Conservation (phyloP, 129 eudicot species). For the Tagetes patula region DNA sequence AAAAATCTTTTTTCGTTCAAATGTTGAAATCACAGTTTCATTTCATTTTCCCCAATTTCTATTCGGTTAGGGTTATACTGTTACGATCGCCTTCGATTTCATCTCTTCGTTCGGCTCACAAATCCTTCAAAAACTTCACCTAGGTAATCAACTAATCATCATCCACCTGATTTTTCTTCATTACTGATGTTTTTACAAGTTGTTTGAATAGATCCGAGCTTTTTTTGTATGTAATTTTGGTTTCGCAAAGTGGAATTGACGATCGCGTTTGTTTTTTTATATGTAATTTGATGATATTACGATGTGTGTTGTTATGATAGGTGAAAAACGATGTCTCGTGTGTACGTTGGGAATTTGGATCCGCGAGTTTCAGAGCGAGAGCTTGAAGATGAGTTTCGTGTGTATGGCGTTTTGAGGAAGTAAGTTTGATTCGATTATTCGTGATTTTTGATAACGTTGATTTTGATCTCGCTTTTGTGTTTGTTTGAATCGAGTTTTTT, state of each 20-base stretch:
- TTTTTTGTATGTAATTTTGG: constrained; percentile 8
- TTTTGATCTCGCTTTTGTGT: not conserved
- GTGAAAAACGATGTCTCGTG: constrained; percentile 55
- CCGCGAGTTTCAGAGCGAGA: constrained; percentile 70
- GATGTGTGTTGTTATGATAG: constrained; percentile 9
- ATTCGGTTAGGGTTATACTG: constrained; percentile 18
- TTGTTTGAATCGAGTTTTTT: not conserved
- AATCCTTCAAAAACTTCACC: not conserved
- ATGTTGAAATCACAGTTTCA: not conserved
- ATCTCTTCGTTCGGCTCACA: constrained; percentile 9
- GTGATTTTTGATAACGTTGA: not conserved
- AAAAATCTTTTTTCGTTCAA: not conserved
- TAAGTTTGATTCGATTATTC: constrained; percentile 15
- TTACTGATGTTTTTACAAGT: not conserved
- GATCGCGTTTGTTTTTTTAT: not conserved
- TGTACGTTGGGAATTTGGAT: constrained; percentile 77
- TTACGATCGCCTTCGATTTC: constrained; percentile 8
- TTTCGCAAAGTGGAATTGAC: not conserved
- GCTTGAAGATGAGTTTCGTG: constrained; percentile 77
- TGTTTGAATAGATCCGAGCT: not conserved
- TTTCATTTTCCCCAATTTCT: not conserved
- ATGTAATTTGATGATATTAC: not conserved
- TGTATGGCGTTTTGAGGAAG: constrained; percentile 73
- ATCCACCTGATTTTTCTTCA: not conserved
- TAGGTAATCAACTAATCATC: constrained; percentile 23